Percentiles rank a stretch among this genome's conserved stretches.
Conservation (phyloP, 495 filamentous ascomycete genomes). For the Pseudotulostoma volvatum region DNA sequence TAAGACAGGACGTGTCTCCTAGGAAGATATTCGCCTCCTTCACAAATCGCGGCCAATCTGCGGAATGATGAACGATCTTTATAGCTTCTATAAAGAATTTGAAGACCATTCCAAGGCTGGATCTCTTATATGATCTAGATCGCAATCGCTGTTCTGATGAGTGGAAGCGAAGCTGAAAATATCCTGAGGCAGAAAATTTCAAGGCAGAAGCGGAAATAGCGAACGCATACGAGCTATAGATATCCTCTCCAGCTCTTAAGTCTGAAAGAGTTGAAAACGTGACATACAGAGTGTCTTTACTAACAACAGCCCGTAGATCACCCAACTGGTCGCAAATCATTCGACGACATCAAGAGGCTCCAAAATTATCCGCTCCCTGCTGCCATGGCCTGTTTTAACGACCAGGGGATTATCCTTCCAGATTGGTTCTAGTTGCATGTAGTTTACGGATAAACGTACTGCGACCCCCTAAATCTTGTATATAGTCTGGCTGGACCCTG, state of each 20-base stretch:
- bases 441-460: no score
- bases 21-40: not conserved
- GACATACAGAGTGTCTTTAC: not conserved
- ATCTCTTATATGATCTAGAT: not conserved
- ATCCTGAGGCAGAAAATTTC: not conserved
- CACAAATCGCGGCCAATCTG: not conserved
- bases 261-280: not conserved
- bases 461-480: no score
- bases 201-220: not conserved
- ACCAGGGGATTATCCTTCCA: no score
- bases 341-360: no score
- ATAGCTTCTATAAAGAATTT: constrained; percentile 1
- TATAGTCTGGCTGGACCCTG: no score
- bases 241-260: not conserved
- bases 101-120: not conserved
- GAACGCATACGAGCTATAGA: not conserved
- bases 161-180: not conserved
- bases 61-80: not conserved
- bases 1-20: no score
- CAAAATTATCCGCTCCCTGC: no score
- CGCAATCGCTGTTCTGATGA: not conserved
- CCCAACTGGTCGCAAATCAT: not conserved
- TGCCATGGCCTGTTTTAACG: no score
- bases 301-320: not conserved
- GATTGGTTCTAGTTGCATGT: no score